Percentiles rank a stretch among this genome's conserved stretches.
Evolutionary conservation across 2,329 filamentous ascomycete species (phyloP).

Genomic region (Mariannaea elegans): DNA sequence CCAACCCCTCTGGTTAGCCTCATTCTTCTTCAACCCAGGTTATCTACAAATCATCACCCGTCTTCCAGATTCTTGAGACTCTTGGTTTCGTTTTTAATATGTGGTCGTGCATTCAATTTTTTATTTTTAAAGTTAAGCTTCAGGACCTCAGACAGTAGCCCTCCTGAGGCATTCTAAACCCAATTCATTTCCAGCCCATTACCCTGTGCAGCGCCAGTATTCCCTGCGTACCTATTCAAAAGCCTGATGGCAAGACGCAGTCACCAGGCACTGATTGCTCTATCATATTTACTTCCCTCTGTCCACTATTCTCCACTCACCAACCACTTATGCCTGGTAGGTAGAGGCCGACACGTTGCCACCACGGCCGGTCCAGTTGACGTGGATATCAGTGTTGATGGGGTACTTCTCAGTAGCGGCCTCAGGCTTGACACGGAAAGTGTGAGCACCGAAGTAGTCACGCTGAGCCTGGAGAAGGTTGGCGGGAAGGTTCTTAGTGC

Average conservation of each 20-base stretch:
- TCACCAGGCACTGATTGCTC: conserved; percentile 29
- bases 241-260: conserved; percentile 32
- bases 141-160: conserved; percentile 31
- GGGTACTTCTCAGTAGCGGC: conserved; percentile 80
- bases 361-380: conserved; percentile 99
- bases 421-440: conserved; percentile 89
- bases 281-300: conserved; percentile 32
- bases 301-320: conserved; percentile 25
- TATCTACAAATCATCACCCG: conserved; percentile 8
- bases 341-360: conserved; percentile 97
- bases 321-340: conserved; percentile 82
- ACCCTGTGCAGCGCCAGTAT: conserved; percentile 37
- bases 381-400: conserved; percentile 89
- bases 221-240: conserved; percentile 37
- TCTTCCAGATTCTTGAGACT: too few species aligned
- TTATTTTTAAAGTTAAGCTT: conserved; percentile 26
- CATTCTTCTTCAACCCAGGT: too few species aligned
- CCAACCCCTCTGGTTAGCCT: too few species aligned
- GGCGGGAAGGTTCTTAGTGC: conserved; percentile 95
- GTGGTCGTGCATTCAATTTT: not conserved
- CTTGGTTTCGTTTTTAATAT: not conserved
- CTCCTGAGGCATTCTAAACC: conserved; percentile 38
- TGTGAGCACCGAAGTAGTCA: conserved; percentile 98
- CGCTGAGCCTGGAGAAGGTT: conserved; percentile 99
- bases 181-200: conserved; percentile 34